phyloP scores from a whole-genome alignment of 768 basidiomycete genomes.

The Nidularia sp. region DNA sequence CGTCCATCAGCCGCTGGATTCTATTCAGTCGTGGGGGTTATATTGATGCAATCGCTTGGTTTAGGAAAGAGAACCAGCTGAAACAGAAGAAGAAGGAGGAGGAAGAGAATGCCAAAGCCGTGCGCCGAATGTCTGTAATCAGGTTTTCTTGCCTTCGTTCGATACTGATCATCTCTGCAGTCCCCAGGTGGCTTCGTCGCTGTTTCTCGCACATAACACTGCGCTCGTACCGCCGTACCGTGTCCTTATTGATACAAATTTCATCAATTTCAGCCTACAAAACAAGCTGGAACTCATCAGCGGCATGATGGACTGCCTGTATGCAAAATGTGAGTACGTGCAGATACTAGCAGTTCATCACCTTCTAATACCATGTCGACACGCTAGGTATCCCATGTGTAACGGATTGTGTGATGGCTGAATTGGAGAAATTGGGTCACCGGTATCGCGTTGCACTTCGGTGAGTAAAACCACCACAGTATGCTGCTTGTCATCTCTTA shows the following conservation, averaged over 20 bases:
- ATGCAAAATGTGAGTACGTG: conserved; percentile 78
- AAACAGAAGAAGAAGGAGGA: conserved; percentile 87
- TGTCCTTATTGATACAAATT: conserved; percentile 97
- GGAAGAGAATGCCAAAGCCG: conserved; percentile 72
- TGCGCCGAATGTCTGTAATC: conserved; percentile 69
- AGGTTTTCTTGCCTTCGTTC: conserved; percentile 4
- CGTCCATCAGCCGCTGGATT: not conserved
- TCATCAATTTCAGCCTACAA: conserved; percentile 98
- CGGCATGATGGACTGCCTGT: conserved; percentile 99
- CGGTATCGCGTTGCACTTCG: conserved; percentile 92
- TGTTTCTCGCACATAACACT: conserved; percentile 93
- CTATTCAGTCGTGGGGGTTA: conserved; percentile 2
- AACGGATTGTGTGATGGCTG: conserved; percentile 99
- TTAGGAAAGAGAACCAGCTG: conserved; percentile 88
- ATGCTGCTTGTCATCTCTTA: not conserved
- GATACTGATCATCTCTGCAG: conserved; percentile 31
- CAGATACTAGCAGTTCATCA: not conserved
- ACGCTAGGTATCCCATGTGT: conserved; percentile 90
- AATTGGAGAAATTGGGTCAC: conserved; percentile 95
- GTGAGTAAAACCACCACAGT: conserved; percentile 37
- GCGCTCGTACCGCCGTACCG: conserved; percentile 96
- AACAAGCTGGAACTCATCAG: conserved; percentile 94
- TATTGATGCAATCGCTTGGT: conserved; percentile 4
- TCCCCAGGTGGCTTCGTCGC: conserved; percentile 81
- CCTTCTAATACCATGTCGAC: conserved; percentile 4